These are phyloP conservation scores for Salix viminalis DNA, from an alignment of 345 rosid species.

Conservation along the genomic window DNA sequence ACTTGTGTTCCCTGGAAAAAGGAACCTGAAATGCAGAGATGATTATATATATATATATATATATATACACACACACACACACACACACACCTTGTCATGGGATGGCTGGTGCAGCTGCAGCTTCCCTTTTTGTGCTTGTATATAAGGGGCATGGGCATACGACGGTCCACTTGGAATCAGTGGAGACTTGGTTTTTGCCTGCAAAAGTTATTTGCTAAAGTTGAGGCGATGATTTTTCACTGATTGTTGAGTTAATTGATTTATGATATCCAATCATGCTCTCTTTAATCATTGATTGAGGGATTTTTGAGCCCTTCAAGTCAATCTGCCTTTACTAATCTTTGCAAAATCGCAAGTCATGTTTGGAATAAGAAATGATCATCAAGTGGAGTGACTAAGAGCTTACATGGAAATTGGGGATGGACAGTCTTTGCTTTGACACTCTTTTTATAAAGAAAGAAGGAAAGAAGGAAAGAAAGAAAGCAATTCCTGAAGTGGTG, in stretches of 20 bases:
- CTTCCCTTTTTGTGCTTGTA: not conserved
- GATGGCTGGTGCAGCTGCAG: not conserved
- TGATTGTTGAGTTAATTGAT: not conserved
- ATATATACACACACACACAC: no score
- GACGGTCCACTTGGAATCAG: not conserved
- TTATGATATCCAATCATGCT: not conserved
- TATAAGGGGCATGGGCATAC: not conserved
- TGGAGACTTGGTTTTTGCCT: not conserved
- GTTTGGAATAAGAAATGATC: not conserved
- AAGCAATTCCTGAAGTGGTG: not conserved
- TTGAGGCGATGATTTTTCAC: not conserved
- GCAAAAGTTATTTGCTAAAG: not conserved
- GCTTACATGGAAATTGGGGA: not conserved
- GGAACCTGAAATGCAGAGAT: not conserved
- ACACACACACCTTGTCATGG: not conserved
- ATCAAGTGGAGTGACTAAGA: constrained; percentile 1
- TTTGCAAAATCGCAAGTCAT: not conserved
- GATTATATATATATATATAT: not conserved
- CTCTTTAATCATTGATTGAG: not conserved
- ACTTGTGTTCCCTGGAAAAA: not conserved
- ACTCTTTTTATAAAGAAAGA: not conserved
- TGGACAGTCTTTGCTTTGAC: not conserved
- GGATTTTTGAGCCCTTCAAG: not conserved
- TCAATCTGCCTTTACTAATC: not conserved
- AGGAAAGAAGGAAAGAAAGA: not conserved